Base-by-base conservation (phyloP, 768 basidiomycete genomes). In the Russula earlei region DNA sequence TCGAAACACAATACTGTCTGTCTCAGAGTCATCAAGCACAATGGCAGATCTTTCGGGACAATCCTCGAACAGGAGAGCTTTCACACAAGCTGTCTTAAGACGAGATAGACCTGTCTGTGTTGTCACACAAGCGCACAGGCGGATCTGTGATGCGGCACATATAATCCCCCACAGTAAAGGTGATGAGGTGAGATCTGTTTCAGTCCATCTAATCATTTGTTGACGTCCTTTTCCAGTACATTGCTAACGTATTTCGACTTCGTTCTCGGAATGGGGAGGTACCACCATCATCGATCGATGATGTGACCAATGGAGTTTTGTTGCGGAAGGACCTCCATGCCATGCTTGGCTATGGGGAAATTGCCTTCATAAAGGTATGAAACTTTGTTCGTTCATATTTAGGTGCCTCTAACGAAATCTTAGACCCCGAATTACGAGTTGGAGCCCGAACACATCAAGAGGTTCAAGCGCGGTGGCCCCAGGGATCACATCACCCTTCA, bases 391-490 rank as follows among this genome's bases (percentile, higher is more conserved):
- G 27, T 33, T 22, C 50, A 33, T 33, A 12, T 48, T 19, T 42
- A 52, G 14, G 15, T 10, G 29, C 44, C n/a, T 19, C 29, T 45
- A 45, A 45, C 44, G 27, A n/a, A 45, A 31, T 50, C 29, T 42
- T 52, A 52, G 50, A 42, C 50, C 5, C 50, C 50, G n/a, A 52
- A 52, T 29, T 22, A 33, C n/a, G 50, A 15, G 22, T 29, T 52
- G 20, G 8, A 29, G 17, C 15, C 50, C 38, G 24, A 29, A 7
- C 4, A 52, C 15, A 42, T 52, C 17, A 29, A 2, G 40, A 52
- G 29, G 31, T 48, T 48, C 34, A 15, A 2, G 9, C 44, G 27
- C n/a, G 44, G 44, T 29, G n/a, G 11, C 44, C 1, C 14, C 44
- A 8, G 1, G n/a, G 44, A 11, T 31, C 19, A 45, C 44, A 31